Evolutionary conservation across 768 basidiomycete genomes (phyloP).

Genomic region (Pisolithus albus): DNA sequence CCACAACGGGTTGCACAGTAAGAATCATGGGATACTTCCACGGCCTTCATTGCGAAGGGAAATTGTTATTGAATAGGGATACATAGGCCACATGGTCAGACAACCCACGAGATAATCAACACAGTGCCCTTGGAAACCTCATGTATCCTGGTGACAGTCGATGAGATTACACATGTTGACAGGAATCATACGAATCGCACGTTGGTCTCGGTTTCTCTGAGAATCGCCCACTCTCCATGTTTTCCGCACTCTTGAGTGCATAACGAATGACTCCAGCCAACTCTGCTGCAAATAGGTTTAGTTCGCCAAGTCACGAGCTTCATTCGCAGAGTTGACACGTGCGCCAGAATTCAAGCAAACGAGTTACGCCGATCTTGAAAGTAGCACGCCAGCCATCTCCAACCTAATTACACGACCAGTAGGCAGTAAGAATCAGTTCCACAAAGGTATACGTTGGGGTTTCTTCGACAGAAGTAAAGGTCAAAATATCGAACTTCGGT

Average conservation of each 20-base stretch:
- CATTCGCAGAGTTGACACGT: constrained; percentile 9
- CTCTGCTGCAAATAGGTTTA: constrained; percentile 43
- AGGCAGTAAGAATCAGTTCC: no score
- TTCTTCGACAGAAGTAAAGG: no score
- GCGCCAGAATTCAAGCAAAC: constrained; percentile 47
- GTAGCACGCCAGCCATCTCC: constrained; percentile 34
- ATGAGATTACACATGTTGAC: neutral
- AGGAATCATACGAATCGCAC: neutral
- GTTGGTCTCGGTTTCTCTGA: constrained; percentile 47
- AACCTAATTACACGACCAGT: constrained; percentile 19
- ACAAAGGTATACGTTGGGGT: no score
- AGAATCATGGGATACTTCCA: constrained; percentile 64
- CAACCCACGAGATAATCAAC: constrained; percentile 52
- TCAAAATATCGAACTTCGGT: no score
- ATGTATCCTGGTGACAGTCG: constrained; percentile 27
- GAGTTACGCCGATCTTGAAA: constrained; percentile 44
- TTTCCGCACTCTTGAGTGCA: constrained; percentile 37
- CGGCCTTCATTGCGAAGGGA: constrained; percentile 32
- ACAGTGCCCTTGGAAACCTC: constrained; percentile 57
- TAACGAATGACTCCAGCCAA: constrained; percentile 37
- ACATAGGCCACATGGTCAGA: neutral
- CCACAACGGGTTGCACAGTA: constrained; percentile 50
- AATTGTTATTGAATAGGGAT: neutral
- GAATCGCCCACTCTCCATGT: constrained; percentile 53
- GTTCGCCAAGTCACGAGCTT: constrained; percentile 38